A percentile compares a stretch with the other conserved stretches of the same genome.
Evolutionary conservation across 2,329 filamentous ascomycete species (phyloP).

Genomic region (Didymella lethalis): DNA sequence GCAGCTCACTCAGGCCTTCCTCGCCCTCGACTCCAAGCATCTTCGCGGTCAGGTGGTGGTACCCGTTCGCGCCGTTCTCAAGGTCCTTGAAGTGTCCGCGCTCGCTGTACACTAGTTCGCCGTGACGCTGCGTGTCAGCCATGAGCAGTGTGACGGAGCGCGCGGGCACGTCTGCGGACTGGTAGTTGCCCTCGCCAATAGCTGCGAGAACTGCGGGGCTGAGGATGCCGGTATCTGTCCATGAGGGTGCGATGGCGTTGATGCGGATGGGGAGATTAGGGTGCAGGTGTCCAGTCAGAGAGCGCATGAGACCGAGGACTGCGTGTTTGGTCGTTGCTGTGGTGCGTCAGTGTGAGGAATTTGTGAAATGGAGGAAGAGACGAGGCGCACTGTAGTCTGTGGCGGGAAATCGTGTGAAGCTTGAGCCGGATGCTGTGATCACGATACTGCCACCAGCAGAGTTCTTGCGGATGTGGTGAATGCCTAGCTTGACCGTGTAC

Average conservation of each 20-base stretch:
- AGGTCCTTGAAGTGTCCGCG: conserved; percentile 38
- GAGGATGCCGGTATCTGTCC: conserved; percentile 43
- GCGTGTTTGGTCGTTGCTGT: conserved; percentile 44
- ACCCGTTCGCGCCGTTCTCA: conserved; percentile 38
- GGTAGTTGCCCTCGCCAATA: conserved; percentile 30
- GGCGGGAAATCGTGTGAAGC: conserved; percentile 34
- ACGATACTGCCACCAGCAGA: conserved; percentile 42
- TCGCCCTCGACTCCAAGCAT: conserved; percentile 27
- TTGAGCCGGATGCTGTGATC: conserved; percentile 42
- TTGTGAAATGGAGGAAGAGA: not conserved
- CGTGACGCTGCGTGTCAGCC: conserved; percentile 37
- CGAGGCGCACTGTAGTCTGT: conserved; percentile 43
- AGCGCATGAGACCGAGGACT: conserved; percentile 43
- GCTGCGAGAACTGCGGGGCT: conserved; percentile 20
- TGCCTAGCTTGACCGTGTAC: conserved; percentile 42
- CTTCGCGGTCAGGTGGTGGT: conserved; percentile 25
- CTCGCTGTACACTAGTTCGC: conserved; percentile 39
- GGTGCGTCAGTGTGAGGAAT: conserved; percentile 12
- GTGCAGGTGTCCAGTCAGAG: conserved; percentile 31
- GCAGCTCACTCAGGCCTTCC: conserved; percentile 16
- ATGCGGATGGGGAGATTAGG: conserved; percentile 42
- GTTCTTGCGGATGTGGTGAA: conserved; percentile 40
- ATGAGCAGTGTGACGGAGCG: conserved; percentile 38
- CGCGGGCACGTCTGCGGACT: conserved; percentile 37
- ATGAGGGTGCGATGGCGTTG: conserved; percentile 45